A percentile compares a stretch with the other conserved stretches of the same genome.
Evolutionary conservation across 1,284 basidiomycete species (phyloP).

Genomic region (Rhodotorula sp.): DNA sequence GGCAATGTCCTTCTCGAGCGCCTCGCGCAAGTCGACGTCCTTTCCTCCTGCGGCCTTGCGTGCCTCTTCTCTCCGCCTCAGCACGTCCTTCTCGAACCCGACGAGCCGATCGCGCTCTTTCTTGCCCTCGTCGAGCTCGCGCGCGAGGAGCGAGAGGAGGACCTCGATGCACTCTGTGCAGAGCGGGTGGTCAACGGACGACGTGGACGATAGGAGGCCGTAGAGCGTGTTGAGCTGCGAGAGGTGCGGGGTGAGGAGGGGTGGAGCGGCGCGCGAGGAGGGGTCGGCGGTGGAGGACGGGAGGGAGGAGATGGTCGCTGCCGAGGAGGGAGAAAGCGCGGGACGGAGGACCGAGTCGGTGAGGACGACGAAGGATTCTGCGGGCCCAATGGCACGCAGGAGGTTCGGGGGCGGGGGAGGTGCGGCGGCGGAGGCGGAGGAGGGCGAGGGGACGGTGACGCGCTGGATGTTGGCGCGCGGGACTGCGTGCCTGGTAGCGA

Average conservation of each 20-base stretch:
- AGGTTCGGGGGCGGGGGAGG: not conserved
- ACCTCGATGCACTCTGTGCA: slow-evolving; percentile 91
- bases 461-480: slow-evolving; percentile 41
- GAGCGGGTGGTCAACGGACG: slow-evolving; percentile 78
- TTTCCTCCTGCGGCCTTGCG: not conserved
- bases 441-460: slow-evolving; percentile 45
- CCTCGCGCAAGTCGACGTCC: slow-evolving; percentile 51
- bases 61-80: slow-evolving; percentile 53
- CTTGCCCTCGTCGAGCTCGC: slow-evolving; percentile 81
- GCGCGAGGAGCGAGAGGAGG: slow-evolving; percentile 72
- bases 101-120: slow-evolving; percentile 90
- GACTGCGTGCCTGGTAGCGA: slow-evolving; percentile 44
- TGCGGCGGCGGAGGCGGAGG: slow-evolving; percentile 29
- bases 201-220: slow-evolving; percentile 23
- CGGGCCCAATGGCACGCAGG: slow-evolving; percentile 54
- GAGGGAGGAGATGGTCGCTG: not conserved
- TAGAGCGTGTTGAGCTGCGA: slow-evolving; percentile 28
- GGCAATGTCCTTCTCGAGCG: slow-evolving; percentile 61
- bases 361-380: slow-evolving; percentile 84
- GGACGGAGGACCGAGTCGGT: slow-evolving; percentile 47
- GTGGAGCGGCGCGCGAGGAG: not conserved
- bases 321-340: not conserved
- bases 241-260: slow-evolving; percentile 30
- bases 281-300: slow-evolving; percentile 8
- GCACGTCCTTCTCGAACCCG: slow-evolving; percentile 82